These are phyloP conservation scores for Alternaria rosae DNA, from an alignment of 2,329 filamentous ascomycete genomes.

Conservation along the genomic window DNA sequence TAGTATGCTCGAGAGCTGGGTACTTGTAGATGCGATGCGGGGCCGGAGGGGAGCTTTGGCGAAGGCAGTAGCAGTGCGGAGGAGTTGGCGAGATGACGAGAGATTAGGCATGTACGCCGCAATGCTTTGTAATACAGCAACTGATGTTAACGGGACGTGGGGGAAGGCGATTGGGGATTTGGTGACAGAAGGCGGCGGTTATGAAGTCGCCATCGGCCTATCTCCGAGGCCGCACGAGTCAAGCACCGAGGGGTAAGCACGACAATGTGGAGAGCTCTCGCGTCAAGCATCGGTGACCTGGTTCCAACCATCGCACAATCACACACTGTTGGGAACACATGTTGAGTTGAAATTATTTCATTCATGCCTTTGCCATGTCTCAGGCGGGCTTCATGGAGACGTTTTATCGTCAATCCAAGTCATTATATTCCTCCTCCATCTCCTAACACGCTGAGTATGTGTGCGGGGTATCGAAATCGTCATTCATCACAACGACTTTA, in stretches of 20 bases:
- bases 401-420: conserved; percentile 16
- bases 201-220: conserved; percentile 9
- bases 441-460: conserved; percentile 6
- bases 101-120: conserved; percentile 32
- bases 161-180: conserved; percentile 6
- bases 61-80: conserved; percentile 26
- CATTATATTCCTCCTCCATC: conserved; percentile 16
- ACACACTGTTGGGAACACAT: not conserved
- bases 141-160: conserved; percentile 1
- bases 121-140: conserved; percentile 11
- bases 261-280: conserved; percentile 14
- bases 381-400: conserved; percentile 10
- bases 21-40: conserved; percentile 15
- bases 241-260: conserved; percentile 23
- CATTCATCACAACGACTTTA: conserved; percentile 14
- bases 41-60: conserved; percentile 18
- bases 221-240: conserved; percentile 28
- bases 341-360: conserved; percentile 4
- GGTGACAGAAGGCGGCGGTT: not conserved
- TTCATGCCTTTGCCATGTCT: conserved; percentile 14
- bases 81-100: conserved; percentile 15
- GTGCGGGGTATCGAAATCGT: conserved; percentile 19
- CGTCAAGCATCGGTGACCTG: conserved; percentile 8
- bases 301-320: conserved; percentile 1
- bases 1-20: conserved; percentile 12